Percentiles rank a stretch among this genome's conserved stretches.
phyloP scores from a whole-genome alignment of 2,329 filamentous ascomycete species.

The Colletotrichum eleusines region DNA sequence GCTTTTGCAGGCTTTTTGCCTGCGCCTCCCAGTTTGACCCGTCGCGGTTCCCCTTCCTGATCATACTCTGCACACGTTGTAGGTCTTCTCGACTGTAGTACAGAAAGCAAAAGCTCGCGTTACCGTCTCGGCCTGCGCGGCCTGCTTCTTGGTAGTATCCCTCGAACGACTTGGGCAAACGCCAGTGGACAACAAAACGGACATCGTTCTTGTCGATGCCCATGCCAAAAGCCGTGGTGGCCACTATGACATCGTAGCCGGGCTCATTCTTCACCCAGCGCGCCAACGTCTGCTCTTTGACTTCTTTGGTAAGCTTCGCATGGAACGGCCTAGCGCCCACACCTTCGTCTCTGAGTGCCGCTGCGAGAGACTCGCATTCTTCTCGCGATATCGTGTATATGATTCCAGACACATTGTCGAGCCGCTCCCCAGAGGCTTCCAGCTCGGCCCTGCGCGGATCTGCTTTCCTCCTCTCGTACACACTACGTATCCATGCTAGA shows the following conservation, averaged over 20 bases:
- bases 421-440: slow-evolving; percentile 62
- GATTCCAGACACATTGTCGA: slow-evolving; percentile 78
- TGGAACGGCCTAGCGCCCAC: slow-evolving; percentile 82
- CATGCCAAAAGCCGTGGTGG: slow-evolving; percentile 97
- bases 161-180: slow-evolving; percentile 92
- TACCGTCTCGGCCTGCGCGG: slow-evolving; percentile 89
- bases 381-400: slow-evolving; percentile 83
- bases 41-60: slow-evolving; percentile 61
- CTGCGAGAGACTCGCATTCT: slow-evolving; percentile 79
- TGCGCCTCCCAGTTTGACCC: slow-evolving; percentile 62
- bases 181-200: slow-evolving; percentile 95
- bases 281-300: slow-evolving; percentile 77
- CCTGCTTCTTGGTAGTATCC: slow-evolving; percentile 97
- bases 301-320: slow-evolving; percentile 74
- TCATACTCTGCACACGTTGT: slow-evolving; percentile 75
- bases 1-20: slow-evolving; percentile 72
- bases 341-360: slow-evolving; percentile 73
- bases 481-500: slow-evolving; percentile 78
- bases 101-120: slow-evolving; percentile 86
- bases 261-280: slow-evolving; percentile 79
- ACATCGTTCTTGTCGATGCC: slow-evolving; percentile 97
- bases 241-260: slow-evolving; percentile 92
- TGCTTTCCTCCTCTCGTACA: slow-evolving; percentile 75
- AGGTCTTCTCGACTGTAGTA: slow-evolving; percentile 93
- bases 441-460: slow-evolving; percentile 72